Evolutionary conservation across 1,139 yeast genomes (phyloP), one percentile per base, ranked within the genome.

Genomic region (Sugiyamaella sp.): DNA sequence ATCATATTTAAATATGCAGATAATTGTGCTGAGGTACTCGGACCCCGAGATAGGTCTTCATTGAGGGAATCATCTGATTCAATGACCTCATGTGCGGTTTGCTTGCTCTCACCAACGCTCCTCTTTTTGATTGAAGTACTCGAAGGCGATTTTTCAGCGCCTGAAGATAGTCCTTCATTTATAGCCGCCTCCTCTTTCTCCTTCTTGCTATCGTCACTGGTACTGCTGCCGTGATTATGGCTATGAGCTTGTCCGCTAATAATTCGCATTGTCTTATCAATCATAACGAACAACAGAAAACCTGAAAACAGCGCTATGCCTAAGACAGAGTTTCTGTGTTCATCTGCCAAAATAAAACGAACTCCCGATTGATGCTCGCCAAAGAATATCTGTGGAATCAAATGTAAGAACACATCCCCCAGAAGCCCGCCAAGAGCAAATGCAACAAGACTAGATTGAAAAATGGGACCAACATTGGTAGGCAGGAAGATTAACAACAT

Each of bases 401-500:
- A 64, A 65, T 85, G 89, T 52, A 84, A 64, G 57, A 85, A 82
- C 3, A 84, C 81, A 64, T 84, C 89, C 41, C 90, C 90, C 32
- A 85, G 69, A 35, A 85, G 70, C 1, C 89, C 86, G 42, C 91
- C 91, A 45, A 82, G 76, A 16, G 90, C 89, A 70, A 85, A 84
- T 43, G 86, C 74, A 1, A 84, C 86, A 53, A 84, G 66, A 29
- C 78, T 65, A 14, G 80, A 74, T 37, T 82, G 69, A 41, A 76
- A 67, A 2, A 76, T 67, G 2, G 81, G 78, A 54, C 78, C 72
- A 49, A 80, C 78, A 46, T 66, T 66, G 3, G 75, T 72, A 2
- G 87, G 87, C 43, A 82, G 74, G 40, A 50, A 46, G 2, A 53
- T 78, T 22, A 84, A 69, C 29, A 83, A 67, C 41, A 81, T 60